Conservation (phyloP, 2,329 filamentous ascomycete species). For the Zymoseptoria brevis region DNA sequence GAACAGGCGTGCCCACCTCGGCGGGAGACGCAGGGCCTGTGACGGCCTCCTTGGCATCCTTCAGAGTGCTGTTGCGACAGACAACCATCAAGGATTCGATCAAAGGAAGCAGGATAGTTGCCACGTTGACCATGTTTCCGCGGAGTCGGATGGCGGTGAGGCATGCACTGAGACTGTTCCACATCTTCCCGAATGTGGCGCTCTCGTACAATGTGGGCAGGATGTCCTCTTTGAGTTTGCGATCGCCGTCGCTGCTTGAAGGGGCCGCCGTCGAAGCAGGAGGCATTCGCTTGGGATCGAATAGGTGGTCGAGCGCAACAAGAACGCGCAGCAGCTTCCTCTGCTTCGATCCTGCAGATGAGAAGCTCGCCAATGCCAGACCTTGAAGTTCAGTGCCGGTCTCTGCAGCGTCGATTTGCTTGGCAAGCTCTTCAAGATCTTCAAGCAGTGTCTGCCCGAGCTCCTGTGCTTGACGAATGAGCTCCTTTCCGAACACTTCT, state of each 20-base stretch:
- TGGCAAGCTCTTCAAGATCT: constrained; percentile 76
- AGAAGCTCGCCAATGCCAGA: constrained; percentile 88
- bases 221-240: constrained; percentile 71
- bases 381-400: constrained; percentile 93
- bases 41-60: constrained; percentile 54
- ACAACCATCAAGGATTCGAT: constrained; percentile 98
- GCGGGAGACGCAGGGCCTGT: constrained; percentile 17
- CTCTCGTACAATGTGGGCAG: constrained; percentile 85
- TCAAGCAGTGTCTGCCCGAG: constrained; percentile 76
- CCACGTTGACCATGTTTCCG: constrained; percentile 93
- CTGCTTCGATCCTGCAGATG: constrained; percentile 89
- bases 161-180: constrained; percentile 86
- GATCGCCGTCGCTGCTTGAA: constrained; percentile 33
- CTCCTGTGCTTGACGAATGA: constrained; percentile 77
- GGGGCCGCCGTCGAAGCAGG: constrained; percentile 6
- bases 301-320: constrained; percentile 90
- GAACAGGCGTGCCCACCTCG: constrained; percentile 61
- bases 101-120: constrained; percentile 85
- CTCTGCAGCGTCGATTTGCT: constrained; percentile 77
- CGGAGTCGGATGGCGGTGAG: constrained; percentile 80
- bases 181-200: constrained; percentile 79
- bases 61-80: constrained; percentile 90
- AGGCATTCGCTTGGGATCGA: constrained; percentile 62
- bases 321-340: constrained; percentile 88
- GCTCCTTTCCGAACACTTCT: constrained; percentile 82